A percentile compares a stretch with the other conserved stretches of the same genome.
Evolutionary conservation across 306 rosid species (phyloP).

Genomic region (Citrullus colocynthis): DNA sequence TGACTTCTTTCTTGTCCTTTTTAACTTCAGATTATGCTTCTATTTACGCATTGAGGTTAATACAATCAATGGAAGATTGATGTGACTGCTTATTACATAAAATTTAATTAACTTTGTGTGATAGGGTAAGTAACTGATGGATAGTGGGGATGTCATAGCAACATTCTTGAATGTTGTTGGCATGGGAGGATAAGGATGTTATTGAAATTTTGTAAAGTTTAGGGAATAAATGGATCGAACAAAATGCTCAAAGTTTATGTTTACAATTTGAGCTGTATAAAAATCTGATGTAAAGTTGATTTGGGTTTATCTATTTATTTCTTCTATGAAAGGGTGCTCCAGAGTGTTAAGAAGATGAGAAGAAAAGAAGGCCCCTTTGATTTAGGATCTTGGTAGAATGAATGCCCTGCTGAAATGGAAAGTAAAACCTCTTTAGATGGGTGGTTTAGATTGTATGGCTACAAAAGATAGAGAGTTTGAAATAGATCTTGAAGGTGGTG

Average conservation of each 20-base stretch:
- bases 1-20: not conserved
- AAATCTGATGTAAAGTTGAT: not conserved
- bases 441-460: constrained; percentile 5
- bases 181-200: not conserved
- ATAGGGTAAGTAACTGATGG: not conserved
- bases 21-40: not conserved
- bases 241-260: not conserved
- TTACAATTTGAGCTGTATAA: not conserved
- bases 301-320: not conserved
- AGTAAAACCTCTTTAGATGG: constrained; percentile 7
- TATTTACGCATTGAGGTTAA: not conserved
- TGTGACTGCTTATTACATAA: not conserved
- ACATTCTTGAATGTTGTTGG: not conserved
- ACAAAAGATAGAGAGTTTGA: constrained; percentile 7
- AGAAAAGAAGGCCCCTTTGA: constrained; percentile 2
- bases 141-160: not conserved
- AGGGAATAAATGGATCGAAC: not conserved
- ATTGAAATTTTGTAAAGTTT: not conserved
- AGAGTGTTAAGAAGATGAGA: constrained; percentile 4
- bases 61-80: not conserved
- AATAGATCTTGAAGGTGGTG: constrained; percentile 15
- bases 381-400: constrained; percentile 7
- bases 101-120: not conserved
- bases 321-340: not conserved
- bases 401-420: not conserved